A percentile compares a stretch with the other conserved stretches of the same genome.
Conservation (phyloP, 2,329 filamentous ascomycete genomes). For the Aspergillus thermomutatus region DNA sequence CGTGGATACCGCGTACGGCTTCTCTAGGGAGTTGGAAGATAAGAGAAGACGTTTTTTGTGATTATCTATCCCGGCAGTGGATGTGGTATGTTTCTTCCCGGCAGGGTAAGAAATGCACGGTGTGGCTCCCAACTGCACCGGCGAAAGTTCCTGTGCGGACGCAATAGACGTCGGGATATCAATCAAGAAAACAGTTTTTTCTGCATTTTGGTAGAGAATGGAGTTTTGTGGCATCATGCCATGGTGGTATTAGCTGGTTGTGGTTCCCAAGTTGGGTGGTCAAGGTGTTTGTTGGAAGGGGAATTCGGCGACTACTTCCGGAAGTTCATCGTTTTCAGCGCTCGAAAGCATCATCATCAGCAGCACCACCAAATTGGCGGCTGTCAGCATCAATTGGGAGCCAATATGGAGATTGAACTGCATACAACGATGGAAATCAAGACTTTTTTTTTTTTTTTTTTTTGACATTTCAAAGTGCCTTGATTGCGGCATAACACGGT, state of each 20-base stretch:
- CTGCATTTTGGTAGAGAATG: slow-evolving; percentile 52
- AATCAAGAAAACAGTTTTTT: slow-evolving; percentile 48
- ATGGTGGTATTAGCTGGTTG: neutral
- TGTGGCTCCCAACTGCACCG: slow-evolving; percentile 1
- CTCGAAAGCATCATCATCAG: neutral
- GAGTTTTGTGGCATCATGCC: slow-evolving; percentile 17
- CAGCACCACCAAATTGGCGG: neutral
- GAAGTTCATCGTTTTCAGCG: neutral
- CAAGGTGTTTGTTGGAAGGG: neutral
- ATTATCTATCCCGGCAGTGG: neutral
- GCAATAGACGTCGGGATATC: slow-evolving; percentile 59
- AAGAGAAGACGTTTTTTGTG: slow-evolving; percentile 29
- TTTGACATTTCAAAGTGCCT: too few relatives aligned
- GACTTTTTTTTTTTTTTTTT: too few relatives aligned
- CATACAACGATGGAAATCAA: neutral
- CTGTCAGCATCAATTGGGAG: neutral
- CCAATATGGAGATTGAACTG: neutral
- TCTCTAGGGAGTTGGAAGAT: slow-evolving; percentile 44
- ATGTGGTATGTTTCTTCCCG: neutral
- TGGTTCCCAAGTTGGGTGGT: neutral
- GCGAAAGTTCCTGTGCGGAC: slow-evolving; percentile 45
- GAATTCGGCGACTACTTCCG: neutral
- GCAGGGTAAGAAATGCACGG: neutral
- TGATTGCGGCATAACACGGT: neutral
- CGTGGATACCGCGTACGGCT: slow-evolving; percentile 46